Evolutionary conservation across 2,329 filamentous ascomycete species (phyloP).

Genomic region (Talaromyces pinophilus): DNA sequence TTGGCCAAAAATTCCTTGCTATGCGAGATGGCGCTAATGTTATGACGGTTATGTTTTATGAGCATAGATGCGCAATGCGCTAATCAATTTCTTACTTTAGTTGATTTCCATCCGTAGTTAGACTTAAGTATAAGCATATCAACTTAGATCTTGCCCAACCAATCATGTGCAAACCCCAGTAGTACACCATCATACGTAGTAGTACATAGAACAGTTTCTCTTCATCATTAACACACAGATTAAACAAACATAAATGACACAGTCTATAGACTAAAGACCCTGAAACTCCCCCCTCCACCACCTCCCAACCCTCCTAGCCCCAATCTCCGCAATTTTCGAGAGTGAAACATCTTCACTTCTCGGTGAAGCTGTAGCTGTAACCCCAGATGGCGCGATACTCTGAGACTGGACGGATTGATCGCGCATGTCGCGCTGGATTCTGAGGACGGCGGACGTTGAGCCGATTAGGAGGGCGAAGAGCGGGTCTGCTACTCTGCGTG

Average conservation of each 20-base stretch:
- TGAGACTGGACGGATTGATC: conserved; percentile 44
- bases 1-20: conserved; percentile 27
- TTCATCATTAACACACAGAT: no score
- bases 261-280: conserved; percentile 7
- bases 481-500: conserved; percentile 52
- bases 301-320: conserved; percentile 35
- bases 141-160: neutral
- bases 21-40: conserved; percentile 30
- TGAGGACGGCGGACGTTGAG: conserved; percentile 52
- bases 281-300: conserved; percentile 47
- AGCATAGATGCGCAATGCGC: conserved; percentile 41
- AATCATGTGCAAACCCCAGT: neutral
- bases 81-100: neutral
- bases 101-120: neutral
- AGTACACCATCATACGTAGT: no score
- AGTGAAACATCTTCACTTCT: conserved; percentile 27
- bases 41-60: conserved; percentile 36
- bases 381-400: neutral
- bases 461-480: conserved; percentile 58
- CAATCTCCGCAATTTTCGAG: conserved; percentile 34
- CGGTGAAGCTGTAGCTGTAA: neutral
- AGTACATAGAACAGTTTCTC: no score
- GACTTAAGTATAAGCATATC: neutral
- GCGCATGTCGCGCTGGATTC: conserved; percentile 57
- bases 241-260: no score